phyloP scores from a whole-genome alignment of 1,139 yeast genomes.

The Ogataea hybrid region DNA sequence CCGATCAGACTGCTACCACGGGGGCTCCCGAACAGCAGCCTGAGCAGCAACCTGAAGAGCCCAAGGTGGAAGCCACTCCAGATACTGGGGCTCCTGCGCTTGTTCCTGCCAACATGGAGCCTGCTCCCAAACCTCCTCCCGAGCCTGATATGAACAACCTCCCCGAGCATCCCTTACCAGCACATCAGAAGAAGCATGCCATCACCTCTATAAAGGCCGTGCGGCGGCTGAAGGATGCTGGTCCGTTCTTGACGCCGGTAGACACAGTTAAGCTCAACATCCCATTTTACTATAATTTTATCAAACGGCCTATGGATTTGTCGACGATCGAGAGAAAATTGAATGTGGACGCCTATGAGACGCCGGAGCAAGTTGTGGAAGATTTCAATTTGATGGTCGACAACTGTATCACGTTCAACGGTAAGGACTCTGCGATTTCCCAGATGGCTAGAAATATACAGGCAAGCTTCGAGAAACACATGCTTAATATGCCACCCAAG shows the following conservation, averaged over 20 bases:
- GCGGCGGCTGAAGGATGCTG: constrained; percentile 88
- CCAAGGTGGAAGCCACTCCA: constrained; percentile 7
- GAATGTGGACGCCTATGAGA: constrained; percentile 63
- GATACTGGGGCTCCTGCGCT: constrained; percentile 22
- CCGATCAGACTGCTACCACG: not conserved
- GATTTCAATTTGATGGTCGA: constrained; percentile 85
- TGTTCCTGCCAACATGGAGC: constrained; percentile 37
- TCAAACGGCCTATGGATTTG: constrained; percentile 90
- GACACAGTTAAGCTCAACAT: constrained; percentile 85
- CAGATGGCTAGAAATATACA: constrained; percentile 90
- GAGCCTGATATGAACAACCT: constrained; percentile 73
- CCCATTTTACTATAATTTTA: constrained; percentile 83
- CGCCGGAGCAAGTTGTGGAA: constrained; percentile 62
- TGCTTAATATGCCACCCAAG: constrained; percentile 86
- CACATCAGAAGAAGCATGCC: constrained; percentile 78
- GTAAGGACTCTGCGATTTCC: constrained; percentile 77
- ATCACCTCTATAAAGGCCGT: constrained; percentile 71
- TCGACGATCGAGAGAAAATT: constrained; percentile 86
- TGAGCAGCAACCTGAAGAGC: not conserved
- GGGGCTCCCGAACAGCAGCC: not conserved
- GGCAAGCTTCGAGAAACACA: constrained; percentile 90
- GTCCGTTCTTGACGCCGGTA: constrained; percentile 86
- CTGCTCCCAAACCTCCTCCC: constrained; percentile 70
- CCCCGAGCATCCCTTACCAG: constrained; percentile 72
- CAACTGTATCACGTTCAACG: constrained; percentile 84